phyloP scores from a whole-genome alignment of 139 green algal species.

The Spirogloea muscicola region DNA sequence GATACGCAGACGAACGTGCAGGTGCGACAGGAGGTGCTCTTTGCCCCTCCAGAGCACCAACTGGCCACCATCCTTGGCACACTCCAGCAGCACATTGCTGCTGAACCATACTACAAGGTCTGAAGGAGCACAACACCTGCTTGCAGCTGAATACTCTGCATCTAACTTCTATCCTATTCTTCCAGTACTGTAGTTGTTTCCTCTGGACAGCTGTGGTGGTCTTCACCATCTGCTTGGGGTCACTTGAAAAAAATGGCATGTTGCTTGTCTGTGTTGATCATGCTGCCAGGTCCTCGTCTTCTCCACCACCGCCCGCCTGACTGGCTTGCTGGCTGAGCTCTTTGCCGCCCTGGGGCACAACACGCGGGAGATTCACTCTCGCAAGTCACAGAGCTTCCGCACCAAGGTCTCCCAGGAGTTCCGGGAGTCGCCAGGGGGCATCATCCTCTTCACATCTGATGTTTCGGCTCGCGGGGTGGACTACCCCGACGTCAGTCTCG shows the following conservation, averaged over 20 bases:
- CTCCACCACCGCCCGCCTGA: constrained; percentile 78
- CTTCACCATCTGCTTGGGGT: too few species aligned
- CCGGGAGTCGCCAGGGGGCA: constrained; percentile 43
- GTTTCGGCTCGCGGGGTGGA: constrained; percentile 89
- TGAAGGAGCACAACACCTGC: too few species aligned
- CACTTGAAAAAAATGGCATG: too few species aligned
- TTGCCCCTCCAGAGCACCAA: constrained; percentile 20
- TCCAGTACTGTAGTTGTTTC: too few species aligned
- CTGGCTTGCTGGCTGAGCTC: constrained; percentile 68
- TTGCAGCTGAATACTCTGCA: too few species aligned
- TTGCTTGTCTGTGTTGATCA: constrained; percentile 9
- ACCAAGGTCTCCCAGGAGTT: constrained; percentile 71
- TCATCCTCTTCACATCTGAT: constrained; percentile 82
- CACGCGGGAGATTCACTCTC: constrained; percentile 81
- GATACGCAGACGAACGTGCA: constrained; percentile 37
- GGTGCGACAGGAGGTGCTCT: constrained; percentile 27
- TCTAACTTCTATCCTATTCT: too few species aligned
- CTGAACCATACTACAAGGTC: constrained; percentile 36
- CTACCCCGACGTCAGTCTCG: constrained; percentile 86
- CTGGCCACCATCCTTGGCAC: constrained; percentile 5
- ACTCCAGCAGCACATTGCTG: constrained; percentile 27
- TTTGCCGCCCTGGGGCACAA: constrained; percentile 36
- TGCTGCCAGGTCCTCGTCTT: constrained; percentile 81
- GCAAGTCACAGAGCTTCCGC: constrained; percentile 71
- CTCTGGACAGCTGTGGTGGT: too few species aligned